phyloP scores from a whole-genome alignment of 768 basidiomycete genomes.

The Xanthoconium purpureum region DNA sequence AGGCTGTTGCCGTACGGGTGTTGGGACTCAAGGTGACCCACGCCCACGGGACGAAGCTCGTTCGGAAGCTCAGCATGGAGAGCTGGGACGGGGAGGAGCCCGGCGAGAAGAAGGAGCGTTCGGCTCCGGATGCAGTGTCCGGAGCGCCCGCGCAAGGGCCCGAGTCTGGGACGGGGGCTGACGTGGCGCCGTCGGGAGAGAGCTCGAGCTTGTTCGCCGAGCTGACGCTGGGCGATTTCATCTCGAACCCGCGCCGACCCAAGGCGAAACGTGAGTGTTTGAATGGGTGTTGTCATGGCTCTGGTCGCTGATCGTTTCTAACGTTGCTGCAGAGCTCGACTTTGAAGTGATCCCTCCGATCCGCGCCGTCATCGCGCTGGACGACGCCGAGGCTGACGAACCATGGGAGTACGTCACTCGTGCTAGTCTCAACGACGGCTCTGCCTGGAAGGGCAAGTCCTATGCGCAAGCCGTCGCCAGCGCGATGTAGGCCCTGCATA shows the following conservation, averaged over 20 bases:
- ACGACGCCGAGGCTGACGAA: slow-evolving; percentile 28
- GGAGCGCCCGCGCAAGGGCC: background rate
- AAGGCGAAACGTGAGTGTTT: slow-evolving; percentile 26
- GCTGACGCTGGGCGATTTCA: slow-evolving; percentile 28
- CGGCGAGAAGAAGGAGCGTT: background rate
- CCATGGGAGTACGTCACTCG: slow-evolving; percentile 34
- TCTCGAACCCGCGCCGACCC: slow-evolving; percentile 22
- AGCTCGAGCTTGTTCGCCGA: slow-evolving; percentile 10
- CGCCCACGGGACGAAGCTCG: slow-evolving; percentile 13
- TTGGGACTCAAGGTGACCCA: slow-evolving; percentile 20
- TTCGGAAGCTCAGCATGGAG: slow-evolving; percentile 28
- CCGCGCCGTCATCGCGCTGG: slow-evolving; percentile 32
- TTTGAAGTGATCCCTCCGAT: slow-evolving; percentile 32
- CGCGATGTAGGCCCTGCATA: slow-evolving; percentile 16
- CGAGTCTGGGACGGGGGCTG: background rate
- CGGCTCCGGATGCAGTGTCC: background rate
- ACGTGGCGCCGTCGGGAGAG: slow-evolving; percentile 2
- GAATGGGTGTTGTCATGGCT: background rate
- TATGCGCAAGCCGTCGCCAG: slow-evolving; percentile 29
- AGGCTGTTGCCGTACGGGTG: slow-evolving; percentile 13
- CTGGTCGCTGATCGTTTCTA: background rate
- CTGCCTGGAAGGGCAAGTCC: slow-evolving; percentile 31
- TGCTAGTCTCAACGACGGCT: slow-evolving; percentile 25
- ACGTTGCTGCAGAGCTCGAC: slow-evolving; percentile 19
- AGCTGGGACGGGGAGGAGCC: slow-evolving; percentile 28